A percentile compares a stretch with the other conserved stretches of the same genome.
Evolutionary conservation across 2,329 filamentous ascomycete species (phyloP).

Genomic region (Cadophora malorum): DNA sequence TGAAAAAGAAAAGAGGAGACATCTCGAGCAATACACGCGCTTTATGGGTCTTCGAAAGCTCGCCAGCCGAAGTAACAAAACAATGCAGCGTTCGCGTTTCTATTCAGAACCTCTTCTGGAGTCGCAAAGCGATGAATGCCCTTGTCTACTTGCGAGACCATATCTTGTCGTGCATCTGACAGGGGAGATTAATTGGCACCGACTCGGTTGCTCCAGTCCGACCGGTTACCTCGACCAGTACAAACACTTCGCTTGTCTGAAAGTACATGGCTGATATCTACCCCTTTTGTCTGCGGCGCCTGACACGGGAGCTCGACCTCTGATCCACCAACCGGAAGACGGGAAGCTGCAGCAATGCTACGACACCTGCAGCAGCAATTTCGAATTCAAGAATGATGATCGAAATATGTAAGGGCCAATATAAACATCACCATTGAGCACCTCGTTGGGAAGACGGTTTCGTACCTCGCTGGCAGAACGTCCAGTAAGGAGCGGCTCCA

Average conservation of each 20-base stretch:
- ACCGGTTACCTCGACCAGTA: not conserved
- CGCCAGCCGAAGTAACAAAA: not conserved
- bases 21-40: not conserved
- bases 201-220: not conserved
- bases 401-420: not conserved
- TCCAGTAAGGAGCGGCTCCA: not conserved
- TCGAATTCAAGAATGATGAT: conserved; percentile 7
- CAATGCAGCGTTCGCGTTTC: not conserved
- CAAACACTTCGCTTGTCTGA: not conserved
- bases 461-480: not conserved
- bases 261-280: conserved; percentile 1
- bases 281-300: not conserved
- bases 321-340: not conserved
- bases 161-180: not conserved
- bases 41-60: conserved; percentile 3
- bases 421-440: conserved; percentile 16
- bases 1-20: not conserved
- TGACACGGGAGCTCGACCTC: not conserved
- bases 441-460: not conserved
- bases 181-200: not conserved
- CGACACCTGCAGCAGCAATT: not conserved
- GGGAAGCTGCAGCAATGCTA: conserved; percentile 8
- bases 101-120: conserved; percentile 13
- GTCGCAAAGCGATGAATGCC: not conserved
- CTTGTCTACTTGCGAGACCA: conserved; percentile 10